A percentile compares a stretch with the other conserved stretches of the same genome.
phyloP scores from a whole-genome alignment of 345 rosid genomes.

The Microthlaspi erraticum region DNA sequence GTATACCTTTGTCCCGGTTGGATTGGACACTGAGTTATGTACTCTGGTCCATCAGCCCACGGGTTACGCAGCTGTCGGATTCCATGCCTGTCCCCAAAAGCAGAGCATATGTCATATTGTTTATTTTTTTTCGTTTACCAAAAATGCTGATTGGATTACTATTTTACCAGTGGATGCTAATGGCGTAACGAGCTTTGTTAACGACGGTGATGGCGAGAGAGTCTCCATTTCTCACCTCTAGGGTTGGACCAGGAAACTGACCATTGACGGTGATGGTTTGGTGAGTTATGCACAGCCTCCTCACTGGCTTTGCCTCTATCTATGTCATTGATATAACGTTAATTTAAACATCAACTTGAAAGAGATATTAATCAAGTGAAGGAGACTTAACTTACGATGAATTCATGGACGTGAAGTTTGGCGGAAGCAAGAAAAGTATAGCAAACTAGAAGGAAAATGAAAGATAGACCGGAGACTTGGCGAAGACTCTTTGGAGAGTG shows the following conservation, averaged over 20 bases:
- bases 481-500: neutral
- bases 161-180: constrained; percentile 74
- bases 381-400: constrained; percentile 38
- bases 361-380: too few relatives aligned
- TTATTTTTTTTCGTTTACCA: too few relatives aligned
- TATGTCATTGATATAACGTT: constrained; percentile 32
- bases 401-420: constrained; percentile 44
- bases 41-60: constrained; percentile 92
- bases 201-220: constrained; percentile 66
- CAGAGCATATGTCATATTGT: constrained; percentile 2
- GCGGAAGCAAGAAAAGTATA: constrained; percentile 40
- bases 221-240: constrained; percentile 79
- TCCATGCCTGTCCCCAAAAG: constrained; percentile 59
- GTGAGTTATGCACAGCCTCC: constrained; percentile 94
- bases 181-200: constrained; percentile 68
- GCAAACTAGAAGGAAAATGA: constrained; percentile 32
- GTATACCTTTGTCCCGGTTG: constrained; percentile 72
- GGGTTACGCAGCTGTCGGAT: constrained; percentile 70
- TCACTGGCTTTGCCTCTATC: constrained; percentile 71
- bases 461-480: constrained; percentile 20
- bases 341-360: too few relatives aligned
- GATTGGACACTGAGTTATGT: constrained; percentile 85
- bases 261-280: constrained; percentile 74
- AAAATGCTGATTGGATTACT: too few relatives aligned
- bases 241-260: constrained; percentile 80